These are phyloP conservation scores for Phytophthora pisi DNA, from an alignment of 352 stramenopile genomes.

Conservation along the genomic window DNA sequence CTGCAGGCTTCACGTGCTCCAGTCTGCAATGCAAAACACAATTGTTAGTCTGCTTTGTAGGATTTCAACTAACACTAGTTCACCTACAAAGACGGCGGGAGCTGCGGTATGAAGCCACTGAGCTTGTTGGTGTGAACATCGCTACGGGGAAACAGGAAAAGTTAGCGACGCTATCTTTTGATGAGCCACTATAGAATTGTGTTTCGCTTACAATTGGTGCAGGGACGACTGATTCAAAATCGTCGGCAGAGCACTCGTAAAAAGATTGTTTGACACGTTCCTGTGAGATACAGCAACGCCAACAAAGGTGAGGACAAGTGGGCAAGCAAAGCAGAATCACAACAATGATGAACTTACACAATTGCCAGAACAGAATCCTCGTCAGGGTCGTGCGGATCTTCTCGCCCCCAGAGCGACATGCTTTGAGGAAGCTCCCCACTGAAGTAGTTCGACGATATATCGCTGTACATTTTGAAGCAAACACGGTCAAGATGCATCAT, in stretches of 20 bases:
- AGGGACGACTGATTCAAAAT: slow-evolving; percentile 56
- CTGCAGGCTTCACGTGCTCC: slow-evolving; percentile 13
- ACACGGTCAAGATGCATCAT: not conserved
- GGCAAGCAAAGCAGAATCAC: not conserved
- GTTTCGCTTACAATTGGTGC: slow-evolving; percentile 43
- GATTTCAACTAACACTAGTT: not conserved
- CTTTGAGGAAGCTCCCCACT: slow-evolving; percentile 43
- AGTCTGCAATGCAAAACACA: slow-evolving; percentile 11
- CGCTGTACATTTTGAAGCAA: slow-evolving; percentile 31
- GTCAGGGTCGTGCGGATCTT: slow-evolving; percentile 56
- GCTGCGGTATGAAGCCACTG: slow-evolving; percentile 25
- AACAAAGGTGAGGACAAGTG: not conserved
- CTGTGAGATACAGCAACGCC: slow-evolving; percentile 19
- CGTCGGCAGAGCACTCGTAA: slow-evolving; percentile 45
- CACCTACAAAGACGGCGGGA: slow-evolving; percentile 41
- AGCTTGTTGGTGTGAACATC: slow-evolving; percentile 46
- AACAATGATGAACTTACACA: slow-evolving; percentile 40
- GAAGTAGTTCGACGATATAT: slow-evolving; percentile 61
- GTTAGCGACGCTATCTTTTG: not conserved
- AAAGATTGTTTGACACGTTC: slow-evolving; percentile 53
- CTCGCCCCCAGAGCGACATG: slow-evolving; percentile 47
- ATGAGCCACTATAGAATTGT: no score
- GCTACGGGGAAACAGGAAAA: slow-evolving; percentile 21
- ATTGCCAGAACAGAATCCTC: slow-evolving; percentile 49
- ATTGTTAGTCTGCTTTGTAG: not conserved